phyloP scores from a whole-genome alignment of 225 moss, liverwort and hornwort genomes.

The Pseudoscleropodium purum region DNA sequence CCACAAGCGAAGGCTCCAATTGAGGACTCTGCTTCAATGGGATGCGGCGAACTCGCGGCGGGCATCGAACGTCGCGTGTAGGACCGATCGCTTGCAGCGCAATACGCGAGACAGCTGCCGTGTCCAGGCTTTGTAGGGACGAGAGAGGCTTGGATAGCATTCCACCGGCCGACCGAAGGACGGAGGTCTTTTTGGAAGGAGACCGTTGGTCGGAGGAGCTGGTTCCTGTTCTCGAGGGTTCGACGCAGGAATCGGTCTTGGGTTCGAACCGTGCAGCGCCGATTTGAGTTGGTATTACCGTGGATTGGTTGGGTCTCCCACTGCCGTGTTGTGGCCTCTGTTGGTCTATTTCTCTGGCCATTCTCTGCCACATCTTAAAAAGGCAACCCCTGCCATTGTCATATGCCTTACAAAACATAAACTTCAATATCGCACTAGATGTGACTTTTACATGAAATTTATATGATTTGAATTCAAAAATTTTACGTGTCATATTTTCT shows the following conservation, averaged over 20 bases:
- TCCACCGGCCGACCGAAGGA: not conserved
- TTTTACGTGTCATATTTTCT: accelerated
- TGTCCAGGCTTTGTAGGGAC: not conserved
- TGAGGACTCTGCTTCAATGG: not conserved
- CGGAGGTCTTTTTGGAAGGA: not conserved
- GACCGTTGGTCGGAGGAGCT: not conserved
- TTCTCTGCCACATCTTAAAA: not conserved
- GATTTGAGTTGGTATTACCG: not conserved
- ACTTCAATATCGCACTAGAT: not conserved
- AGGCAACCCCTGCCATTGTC: not conserved
- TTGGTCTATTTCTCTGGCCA: not conserved
- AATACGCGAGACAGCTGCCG: not conserved
- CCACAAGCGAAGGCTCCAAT: not conserved
- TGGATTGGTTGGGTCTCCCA: not conserved
- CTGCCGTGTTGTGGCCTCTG: not conserved
- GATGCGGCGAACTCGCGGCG: slow-evolving; percentile 12
- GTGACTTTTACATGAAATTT: not conserved
- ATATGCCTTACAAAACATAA: not conserved
- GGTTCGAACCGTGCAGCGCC: not conserved
- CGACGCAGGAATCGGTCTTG: not conserved
- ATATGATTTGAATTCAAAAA: not conserved
- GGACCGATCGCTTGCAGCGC: not conserved
- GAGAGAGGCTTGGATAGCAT: not conserved
- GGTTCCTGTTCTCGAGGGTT: not conserved
- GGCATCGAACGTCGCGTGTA: not conserved